Conservation (phyloP, 805 yeast genomes). For the Metschnikowia picachoensis region DNA sequence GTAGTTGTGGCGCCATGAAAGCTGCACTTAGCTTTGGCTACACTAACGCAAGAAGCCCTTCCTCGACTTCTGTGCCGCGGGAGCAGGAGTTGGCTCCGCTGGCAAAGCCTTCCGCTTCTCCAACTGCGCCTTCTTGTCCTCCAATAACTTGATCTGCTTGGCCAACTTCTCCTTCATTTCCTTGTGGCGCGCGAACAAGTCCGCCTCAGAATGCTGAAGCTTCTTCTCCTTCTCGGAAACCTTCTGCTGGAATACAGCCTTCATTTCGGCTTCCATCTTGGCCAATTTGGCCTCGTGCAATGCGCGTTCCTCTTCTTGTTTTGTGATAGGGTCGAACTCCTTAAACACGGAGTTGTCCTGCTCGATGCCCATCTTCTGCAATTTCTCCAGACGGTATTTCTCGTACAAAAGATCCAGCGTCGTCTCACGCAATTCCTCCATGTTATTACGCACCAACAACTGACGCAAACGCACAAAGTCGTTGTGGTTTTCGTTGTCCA, state of each 20-base stretch:
- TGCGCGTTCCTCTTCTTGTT: conserved; percentile 90
- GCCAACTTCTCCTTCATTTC: conserved; percentile 94
- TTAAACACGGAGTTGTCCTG: conserved; percentile 93
- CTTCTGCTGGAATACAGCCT: conserved; percentile 91
- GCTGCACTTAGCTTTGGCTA: neutral
- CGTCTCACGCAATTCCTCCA: conserved; percentile 90
- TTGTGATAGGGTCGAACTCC: conserved; percentile 88
- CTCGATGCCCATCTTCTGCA: conserved; percentile 75
- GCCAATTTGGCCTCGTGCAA: conserved; percentile 91
- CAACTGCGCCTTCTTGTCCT: conserved; percentile 82
- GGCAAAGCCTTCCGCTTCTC: conserved; percentile 56
- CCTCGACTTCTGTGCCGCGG: conserved; percentile 50
- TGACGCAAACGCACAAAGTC: conserved; percentile 89
- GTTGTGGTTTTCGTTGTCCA: conserved; percentile 89
- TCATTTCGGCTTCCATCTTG: conserved; percentile 95
- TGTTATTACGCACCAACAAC: conserved; percentile 79
- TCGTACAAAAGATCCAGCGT: conserved; percentile 79
- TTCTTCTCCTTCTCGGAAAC: conserved; percentile 96
- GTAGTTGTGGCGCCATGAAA: neutral
- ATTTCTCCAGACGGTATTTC: conserved; percentile 81
- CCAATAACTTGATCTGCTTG: conserved; percentile 83
- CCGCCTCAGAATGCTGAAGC: conserved; percentile 94
- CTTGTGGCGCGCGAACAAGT: conserved; percentile 89
- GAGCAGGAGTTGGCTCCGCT: conserved; percentile 46
- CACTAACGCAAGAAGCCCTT: conserved; percentile 76